Conservation (phyloP, 768 basidiomycete genomes). For the Russula lepida region DNA sequence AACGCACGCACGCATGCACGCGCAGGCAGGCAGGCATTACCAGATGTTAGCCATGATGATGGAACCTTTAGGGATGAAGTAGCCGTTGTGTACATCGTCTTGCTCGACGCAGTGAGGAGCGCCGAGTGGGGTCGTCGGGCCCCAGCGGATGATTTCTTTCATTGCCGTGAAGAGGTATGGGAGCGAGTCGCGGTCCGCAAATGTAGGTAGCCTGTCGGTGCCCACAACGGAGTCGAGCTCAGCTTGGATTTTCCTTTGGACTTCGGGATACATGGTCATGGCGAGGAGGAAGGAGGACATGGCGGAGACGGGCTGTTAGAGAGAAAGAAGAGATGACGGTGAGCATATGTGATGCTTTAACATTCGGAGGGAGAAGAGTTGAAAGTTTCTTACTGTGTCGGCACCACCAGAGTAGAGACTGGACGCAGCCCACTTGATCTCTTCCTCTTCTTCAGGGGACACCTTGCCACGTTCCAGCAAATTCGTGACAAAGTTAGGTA, state of each 20-base stretch:
- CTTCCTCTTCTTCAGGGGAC: conserved; percentile 14
- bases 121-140: conserved; percentile 21
- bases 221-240: conserved; percentile 25
- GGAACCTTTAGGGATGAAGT: conserved; percentile 33
- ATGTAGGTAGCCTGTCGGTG: conserved; percentile 16
- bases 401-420: conserved; percentile 24
- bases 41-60: conserved; percentile 31
- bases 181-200: conserved; percentile 19
- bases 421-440: conserved; percentile 24
- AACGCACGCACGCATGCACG: neutral
- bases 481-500: conserved; percentile 17
- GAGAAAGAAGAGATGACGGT: neutral
- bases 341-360: neutral
- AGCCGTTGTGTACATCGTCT: conserved; percentile 33
- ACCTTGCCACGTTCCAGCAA: conserved; percentile 16
- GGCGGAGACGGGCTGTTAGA: conserved; percentile 22
- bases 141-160: conserved; percentile 24
- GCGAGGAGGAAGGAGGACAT: conserved; percentile 26
- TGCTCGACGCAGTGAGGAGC: conserved; percentile 30
- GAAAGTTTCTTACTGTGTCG: conserved; percentile 17
- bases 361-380: neutral
- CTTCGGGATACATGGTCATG: conserved; percentile 25
- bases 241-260: conserved; percentile 21
- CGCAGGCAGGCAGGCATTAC: conserved; percentile 23
- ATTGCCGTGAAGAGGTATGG: conserved; percentile 21